Percentiles rank a stretch among this genome's conserved stretches.
Evolutionary conservation across 164 flowering plant genomes (phyloP).

Genomic region (Euptelea pleiosperma): DNA sequence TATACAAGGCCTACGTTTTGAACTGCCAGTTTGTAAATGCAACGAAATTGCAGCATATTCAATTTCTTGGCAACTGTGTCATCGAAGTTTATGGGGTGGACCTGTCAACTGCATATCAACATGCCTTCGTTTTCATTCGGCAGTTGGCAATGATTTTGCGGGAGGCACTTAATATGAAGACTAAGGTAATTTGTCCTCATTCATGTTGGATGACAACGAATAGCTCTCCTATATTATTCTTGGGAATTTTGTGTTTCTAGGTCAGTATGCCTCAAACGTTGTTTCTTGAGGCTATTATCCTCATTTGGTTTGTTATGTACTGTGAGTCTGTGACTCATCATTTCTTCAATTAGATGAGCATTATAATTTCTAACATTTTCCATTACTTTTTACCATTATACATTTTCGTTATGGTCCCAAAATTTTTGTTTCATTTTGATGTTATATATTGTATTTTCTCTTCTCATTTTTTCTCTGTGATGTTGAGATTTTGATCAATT

Average conservation of each 20-base stretch:
- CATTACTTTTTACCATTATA: too few relatives aligned
- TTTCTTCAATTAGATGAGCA: too few relatives aligned
- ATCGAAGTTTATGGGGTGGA: conserved; percentile 74
- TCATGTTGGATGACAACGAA: background rate
- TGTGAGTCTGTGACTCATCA: too few relatives aligned
- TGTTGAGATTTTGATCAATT: background rate
- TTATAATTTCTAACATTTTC: too few relatives aligned
- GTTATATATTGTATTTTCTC: too few relatives aligned
- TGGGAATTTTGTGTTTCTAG: too few relatives aligned
- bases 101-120: conserved; percentile 77
- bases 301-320: too few relatives aligned
- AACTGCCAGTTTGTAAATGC: conserved; percentile 77
- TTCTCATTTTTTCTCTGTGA: too few relatives aligned
- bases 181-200: conserved; percentile 43
- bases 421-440: too few relatives aligned
- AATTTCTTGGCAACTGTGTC: conserved; percentile 77
- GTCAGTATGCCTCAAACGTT: too few relatives aligned
- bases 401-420: too few relatives aligned
- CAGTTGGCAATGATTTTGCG: conserved; percentile 84
- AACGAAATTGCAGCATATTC: conserved; percentile 74
- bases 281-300: too few relatives aligned
- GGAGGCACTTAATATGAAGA: conserved; percentile 64
- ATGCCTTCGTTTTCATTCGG: conserved; percentile 82
- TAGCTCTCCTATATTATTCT: background rate
- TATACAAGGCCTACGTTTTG: conserved; percentile 87